Evolutionary conservation across 768 basidiomycete species (phyloP).

Genomic region (Mycena belliarum): DNA sequence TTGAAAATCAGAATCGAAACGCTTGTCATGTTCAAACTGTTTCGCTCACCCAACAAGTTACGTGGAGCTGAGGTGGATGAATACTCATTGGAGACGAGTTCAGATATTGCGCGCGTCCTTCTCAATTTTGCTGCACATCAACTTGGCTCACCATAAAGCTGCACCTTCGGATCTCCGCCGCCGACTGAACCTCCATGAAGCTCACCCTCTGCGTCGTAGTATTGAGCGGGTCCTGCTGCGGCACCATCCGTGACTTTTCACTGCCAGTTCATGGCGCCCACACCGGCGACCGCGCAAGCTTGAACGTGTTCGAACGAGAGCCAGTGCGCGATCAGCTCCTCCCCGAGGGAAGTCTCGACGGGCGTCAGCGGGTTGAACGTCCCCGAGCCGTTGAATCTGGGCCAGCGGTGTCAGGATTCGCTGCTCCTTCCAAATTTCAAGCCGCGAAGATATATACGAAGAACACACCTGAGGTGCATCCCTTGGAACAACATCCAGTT

Average conservation of each 20-base stretch:
- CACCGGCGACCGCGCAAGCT: slow-evolving; percentile 48
- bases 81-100: too few species aligned
- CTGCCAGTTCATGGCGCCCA: slow-evolving; percentile 44
- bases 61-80: too few species aligned
- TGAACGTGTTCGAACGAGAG: slow-evolving; percentile 61
- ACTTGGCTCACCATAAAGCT: slow-evolving; percentile 37
- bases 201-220: slow-evolving; percentile 39
- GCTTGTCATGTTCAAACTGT: too few species aligned
- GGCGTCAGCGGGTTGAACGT: slow-evolving; percentile 48
- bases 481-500: slow-evolving; percentile 73
- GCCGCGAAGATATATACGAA: too few species aligned
- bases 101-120: too few species aligned
- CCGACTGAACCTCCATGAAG: slow-evolving; percentile 40
- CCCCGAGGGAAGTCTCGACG: slow-evolving; percentile 50
- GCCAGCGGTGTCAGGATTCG: not conserved
- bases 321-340: slow-evolving; percentile 67
- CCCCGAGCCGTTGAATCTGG: slow-evolving; percentile 53
- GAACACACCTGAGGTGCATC: slow-evolving; percentile 56
- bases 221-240: slow-evolving; percentile 39
- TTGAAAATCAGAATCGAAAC: too few species aligned
- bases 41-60: too few species aligned
- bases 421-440: too few species aligned
- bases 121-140: slow-evolving; percentile 35
- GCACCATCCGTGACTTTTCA: slow-evolving; percentile 42
- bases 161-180: slow-evolving; percentile 39